Evolutionary conservation across 495 filamentous ascomycete species (phyloP), one percentile per base, ranked within the genome.

Genomic region (Hypoxylon perforatum): DNA sequence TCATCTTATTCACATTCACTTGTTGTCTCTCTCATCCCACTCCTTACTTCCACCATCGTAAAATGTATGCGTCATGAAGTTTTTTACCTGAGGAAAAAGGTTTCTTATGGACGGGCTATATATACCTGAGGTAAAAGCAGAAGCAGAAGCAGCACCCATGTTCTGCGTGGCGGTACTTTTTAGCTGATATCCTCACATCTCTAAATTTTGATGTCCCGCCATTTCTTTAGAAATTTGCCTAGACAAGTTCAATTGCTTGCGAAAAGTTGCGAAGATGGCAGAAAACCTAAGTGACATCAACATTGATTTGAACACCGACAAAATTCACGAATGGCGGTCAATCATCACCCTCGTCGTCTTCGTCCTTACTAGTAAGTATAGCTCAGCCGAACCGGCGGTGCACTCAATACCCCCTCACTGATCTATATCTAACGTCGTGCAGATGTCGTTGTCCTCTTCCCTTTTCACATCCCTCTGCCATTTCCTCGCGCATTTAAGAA

Each of bases 391-490:
- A 12, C 36, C 51, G 15, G 23, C 1, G n/a, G 22, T 17, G 1
- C 14, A 25, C 21, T 36, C 5, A n/a, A 53, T n/a, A 52, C 52
- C 44, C 39, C 2, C 25, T 35, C 8, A 17, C 49, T n/a, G 3
- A 58, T 44, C 35, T 22, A 23, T 5, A 49, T 42, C 15, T 21
- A 58, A 50, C 4, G 61, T 53, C 21, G 11, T 30, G 6, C 61
- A 88, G 87, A 90, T 77, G 76, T 89, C 48, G 75, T 84, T 25
- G 88, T 90, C 11, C 80, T 90, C 36, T 88, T 87, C 49, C 88
- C 88, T 3, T 89, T 87, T 51, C 80, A 86, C 65, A 75, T 90
- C 11, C 86, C 86, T 2, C 64, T 89, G 7, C 82, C 76, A 61
- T 28, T 89, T 8, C 88, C 88, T 14, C 76, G 82, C 51, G 57